Evolutionary conservation across 129 eudicot genomes (phyloP), one percentile per base, ranked within the genome.

Genomic region (Rutidosis leptorrhynchoides): DNA sequence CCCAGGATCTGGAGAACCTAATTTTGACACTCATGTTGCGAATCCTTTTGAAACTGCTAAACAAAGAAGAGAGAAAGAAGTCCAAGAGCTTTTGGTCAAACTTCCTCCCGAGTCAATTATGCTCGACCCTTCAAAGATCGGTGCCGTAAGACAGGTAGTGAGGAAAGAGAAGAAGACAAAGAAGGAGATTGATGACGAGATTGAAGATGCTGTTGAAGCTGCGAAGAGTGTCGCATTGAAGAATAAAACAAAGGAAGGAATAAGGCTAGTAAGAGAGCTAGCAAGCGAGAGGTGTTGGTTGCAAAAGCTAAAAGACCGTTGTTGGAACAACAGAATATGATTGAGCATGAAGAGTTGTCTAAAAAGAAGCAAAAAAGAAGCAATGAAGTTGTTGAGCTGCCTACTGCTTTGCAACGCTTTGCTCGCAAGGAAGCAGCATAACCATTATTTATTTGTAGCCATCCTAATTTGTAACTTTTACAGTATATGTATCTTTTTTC

Each of bases 1-100:
- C 62, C 98, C 98, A 0, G 98, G 98, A 26, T 83, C 98, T 0
- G 98, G 98, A 3, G 98, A 92, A 58, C 95, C 98, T 37, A 88
- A 92, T 65, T 92, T 92, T 6, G 98, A 92, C 21, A 77, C 91
- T 14, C 83, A 89, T 91, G 96, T 92, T 48, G 98, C 98, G 0
- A 92, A 92, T 48, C 98, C 98, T 0, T 92, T 54, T 11, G 98
- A 92, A 64, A 92, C 95, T 3, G 40, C 81, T 15, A 92, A 88
- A 52, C 96, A 92, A 68, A 68, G 98, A 62, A 79, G 85, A 29
- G 98, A 92, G 79, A 92, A 85, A 83, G 98, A 92, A 65, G 79
- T 92, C 24, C 83, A 80, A 37, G 65, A 87, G 42, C 87, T 92
- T 27, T 85, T 92, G 10, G 98, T 88, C 20, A 92, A 92, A 55